phyloP scores from a whole-genome alignment of 129 eudicot genomes.

The Dittrichia graveolens region DNA sequence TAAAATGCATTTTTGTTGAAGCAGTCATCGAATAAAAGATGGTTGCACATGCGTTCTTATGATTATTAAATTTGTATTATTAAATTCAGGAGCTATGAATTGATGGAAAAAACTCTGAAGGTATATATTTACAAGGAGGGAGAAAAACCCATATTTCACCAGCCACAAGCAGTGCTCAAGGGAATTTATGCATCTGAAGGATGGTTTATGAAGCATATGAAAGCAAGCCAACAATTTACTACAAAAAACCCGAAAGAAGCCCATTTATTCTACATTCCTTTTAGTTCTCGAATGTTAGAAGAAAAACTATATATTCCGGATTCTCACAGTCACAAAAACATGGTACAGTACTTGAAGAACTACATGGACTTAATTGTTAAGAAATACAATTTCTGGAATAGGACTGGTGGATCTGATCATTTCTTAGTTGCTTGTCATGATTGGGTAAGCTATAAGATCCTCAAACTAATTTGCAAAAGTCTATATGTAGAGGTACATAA shows the following conservation, averaged over 20 bases:
- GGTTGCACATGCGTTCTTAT: slow-evolving; percentile 1
- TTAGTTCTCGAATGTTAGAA: slow-evolving; percentile 69
- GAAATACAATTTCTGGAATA: slow-evolving; percentile 78
- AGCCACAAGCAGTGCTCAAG: slow-evolving; percentile 55
- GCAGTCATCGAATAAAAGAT: background rate
- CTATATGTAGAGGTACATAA: background rate
- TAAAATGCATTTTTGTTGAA: slow-evolving; percentile 18
- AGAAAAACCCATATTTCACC: slow-evolving; percentile 73
- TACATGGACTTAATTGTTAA: slow-evolving; percentile 53
- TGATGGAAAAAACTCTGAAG: slow-evolving; percentile 86
- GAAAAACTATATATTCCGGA: slow-evolving; percentile 52
- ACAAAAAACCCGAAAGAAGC: slow-evolving; percentile 64
- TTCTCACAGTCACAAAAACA: slow-evolving; percentile 62
- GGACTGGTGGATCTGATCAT: slow-evolving; percentile 94
- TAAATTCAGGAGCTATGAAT: slow-evolving; percentile 72
- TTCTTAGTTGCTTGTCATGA: slow-evolving; percentile 96
- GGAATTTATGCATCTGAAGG: slow-evolving; percentile 98
- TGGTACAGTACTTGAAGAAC: slow-evolving; percentile 46
- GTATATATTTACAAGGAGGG: slow-evolving; percentile 88
- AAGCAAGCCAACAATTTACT: slow-evolving; percentile 55
- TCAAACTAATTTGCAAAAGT: background rate
- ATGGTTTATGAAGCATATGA: slow-evolving; percentile 91
- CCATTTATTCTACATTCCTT: slow-evolving; percentile 82
- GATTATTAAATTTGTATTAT: background rate
- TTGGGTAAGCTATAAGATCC: slow-evolving; percentile 60